These are phyloP conservation scores for Beauveria varroae DNA, from an alignment of 2,329 filamentous ascomycete genomes.

Conservation along the genomic window DNA sequence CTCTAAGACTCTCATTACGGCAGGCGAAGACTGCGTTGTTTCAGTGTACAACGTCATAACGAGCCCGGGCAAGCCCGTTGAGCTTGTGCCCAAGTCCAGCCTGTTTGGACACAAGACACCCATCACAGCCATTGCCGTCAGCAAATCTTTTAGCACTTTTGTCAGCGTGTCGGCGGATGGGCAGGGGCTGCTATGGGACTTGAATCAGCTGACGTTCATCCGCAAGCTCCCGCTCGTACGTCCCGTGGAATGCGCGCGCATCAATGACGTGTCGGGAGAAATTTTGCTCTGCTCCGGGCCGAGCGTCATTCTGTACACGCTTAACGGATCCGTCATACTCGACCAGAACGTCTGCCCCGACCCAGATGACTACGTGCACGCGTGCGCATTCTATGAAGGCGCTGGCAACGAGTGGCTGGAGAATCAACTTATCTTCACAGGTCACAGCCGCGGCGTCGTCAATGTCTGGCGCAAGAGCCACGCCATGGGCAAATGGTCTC, in stretches of 20 bases:
- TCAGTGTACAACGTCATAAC: slow-evolving; percentile 71
- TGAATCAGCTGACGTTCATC: slow-evolving; percentile 84
- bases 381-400: slow-evolving; percentile 90
- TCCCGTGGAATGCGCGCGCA: slow-evolving; percentile 63
- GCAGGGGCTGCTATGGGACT: slow-evolving; percentile 83
- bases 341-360: slow-evolving; percentile 70
- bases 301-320: slow-evolving; percentile 69
- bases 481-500: slow-evolving; percentile 56
- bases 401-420: slow-evolving; percentile 87
- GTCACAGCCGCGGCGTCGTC: slow-evolving; percentile 74
- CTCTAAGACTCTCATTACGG: slow-evolving; percentile 83
- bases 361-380: slow-evolving; percentile 68
- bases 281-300: slow-evolving; percentile 77
- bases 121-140: slow-evolving; percentile 75
- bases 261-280: slow-evolving; percentile 88
- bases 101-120: slow-evolving; percentile 87
- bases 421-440: slow-evolving; percentile 78
- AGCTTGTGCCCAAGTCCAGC: slow-evolving; percentile 69
- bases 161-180: slow-evolving; percentile 78
- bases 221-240: slow-evolving; percentile 58
- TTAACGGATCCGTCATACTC: slow-evolving; percentile 79
- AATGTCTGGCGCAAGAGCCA: slow-evolving; percentile 63
- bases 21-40: slow-evolving; percentile 85
- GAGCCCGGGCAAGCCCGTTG: slow-evolving; percentile 59
- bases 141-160: slow-evolving; percentile 80